Evolutionary conservation across 495 filamentous ascomycete species (phyloP).

Genomic region (Zalerion maritima): DNA sequence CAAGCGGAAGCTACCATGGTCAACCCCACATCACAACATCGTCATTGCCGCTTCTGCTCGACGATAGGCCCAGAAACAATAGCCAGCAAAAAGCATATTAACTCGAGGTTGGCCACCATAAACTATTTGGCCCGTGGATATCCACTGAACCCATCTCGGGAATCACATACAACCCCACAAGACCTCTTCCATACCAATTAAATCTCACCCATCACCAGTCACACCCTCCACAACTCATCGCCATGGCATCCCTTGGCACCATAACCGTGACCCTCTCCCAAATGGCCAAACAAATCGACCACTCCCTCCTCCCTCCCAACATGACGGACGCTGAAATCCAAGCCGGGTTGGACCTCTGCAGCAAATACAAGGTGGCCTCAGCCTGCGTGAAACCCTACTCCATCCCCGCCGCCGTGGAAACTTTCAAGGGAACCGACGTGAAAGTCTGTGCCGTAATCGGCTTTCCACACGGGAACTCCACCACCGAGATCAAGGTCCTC

Average conservation of each 20-base stretch:
- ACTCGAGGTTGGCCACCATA: too few species aligned
- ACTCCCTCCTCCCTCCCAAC: slow-evolving; percentile 45
- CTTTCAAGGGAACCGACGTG: slow-evolving; percentile 33
- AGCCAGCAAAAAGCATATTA: too few species aligned
- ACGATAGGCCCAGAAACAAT: too few species aligned
- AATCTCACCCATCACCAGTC: too few species aligned
- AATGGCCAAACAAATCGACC: slow-evolving; percentile 44
- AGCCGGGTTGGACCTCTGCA: slow-evolving; percentile 32
- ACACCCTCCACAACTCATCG: slow-evolving; percentile 1
- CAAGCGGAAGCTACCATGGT: too few species aligned
- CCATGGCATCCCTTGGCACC: slow-evolving; percentile 13
- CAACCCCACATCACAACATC: too few species aligned
- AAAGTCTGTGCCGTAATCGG: slow-evolving; percentile 40
- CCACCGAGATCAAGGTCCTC: slow-evolving; percentile 34
- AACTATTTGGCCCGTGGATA: too few species aligned
- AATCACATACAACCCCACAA: too few species aligned
- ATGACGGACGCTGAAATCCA: slow-evolving; percentile 40
- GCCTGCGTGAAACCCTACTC: slow-evolving; percentile 43
- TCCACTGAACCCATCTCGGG: too few species aligned
- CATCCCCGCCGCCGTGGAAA: slow-evolving; percentile 30
- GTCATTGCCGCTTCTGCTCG: too few species aligned
- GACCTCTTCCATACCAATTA: too few species aligned
- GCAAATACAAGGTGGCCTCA: slow-evolving; percentile 34
- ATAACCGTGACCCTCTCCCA: slow-evolving; percentile 35
- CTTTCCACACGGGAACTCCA: slow-evolving; percentile 44